Percentiles rank a stretch among this genome's conserved stretches.
These are phyloP conservation scores for Paratrypanosoma confusum DNA, from an alignment of 208 protist genomes.

Conservation along the genomic window DNA sequence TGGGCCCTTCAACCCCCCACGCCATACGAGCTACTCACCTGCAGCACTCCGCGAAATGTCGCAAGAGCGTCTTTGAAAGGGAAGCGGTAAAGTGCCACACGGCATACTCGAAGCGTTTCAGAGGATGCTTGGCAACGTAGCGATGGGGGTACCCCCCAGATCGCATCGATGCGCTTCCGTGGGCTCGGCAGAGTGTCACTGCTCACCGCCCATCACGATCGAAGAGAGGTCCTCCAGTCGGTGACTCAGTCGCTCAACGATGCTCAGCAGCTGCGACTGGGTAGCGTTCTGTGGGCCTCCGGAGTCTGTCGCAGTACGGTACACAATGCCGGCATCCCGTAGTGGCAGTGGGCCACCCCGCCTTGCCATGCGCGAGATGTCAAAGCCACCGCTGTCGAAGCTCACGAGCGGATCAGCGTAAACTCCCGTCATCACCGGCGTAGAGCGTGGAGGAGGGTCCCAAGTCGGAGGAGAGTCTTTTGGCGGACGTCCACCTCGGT, in stretches of 20 bases:
- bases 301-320: conserved; percentile 2
- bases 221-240: conserved; percentile 21
- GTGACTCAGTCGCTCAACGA: conserved; percentile 14
- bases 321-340: conserved; percentile 4
- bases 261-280: conserved; percentile 7
- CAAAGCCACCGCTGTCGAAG: not conserved
- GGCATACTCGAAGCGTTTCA: too few species aligned
- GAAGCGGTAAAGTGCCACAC: too few species aligned
- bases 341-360: not conserved
- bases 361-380: not conserved
- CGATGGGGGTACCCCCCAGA: too few species aligned
- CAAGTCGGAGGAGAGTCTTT: conserved; percentile 19
- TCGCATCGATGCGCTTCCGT: too few species aligned
- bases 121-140: too few species aligned
- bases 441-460: conserved; percentile 10
- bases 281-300: conserved; percentile 2
- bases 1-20: too few species aligned
- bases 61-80: too few species aligned
- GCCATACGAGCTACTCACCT: too few species aligned
- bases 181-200: too few species aligned
- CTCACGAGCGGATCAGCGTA: conserved; percentile 2
- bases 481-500: conserved; percentile 16
- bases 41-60: too few species aligned
- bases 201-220: too few species aligned
- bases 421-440: conserved; percentile 9